Evolutionary conservation across 805 yeast genomes (phyloP), one percentile per base, ranked within the genome.

Genomic region (Schwanniomyces sp.): DNA sequence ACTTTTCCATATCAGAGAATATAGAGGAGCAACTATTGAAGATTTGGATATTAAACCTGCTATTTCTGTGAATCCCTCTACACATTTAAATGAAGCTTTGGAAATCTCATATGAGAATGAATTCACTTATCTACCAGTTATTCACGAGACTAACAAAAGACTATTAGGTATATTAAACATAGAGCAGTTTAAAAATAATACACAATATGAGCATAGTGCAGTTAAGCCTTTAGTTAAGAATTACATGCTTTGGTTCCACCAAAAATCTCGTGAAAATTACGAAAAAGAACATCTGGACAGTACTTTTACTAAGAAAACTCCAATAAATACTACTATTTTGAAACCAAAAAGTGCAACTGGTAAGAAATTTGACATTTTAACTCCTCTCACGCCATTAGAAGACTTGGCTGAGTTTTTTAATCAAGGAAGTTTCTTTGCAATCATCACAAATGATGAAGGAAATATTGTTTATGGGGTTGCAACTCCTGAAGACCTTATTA

Each of bases 41-140:
- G 86, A 81, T 54, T 70, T 81, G 50, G 83, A 81, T 58, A 72
- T 80, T 42, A 75, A 76, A 37, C 86, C 85, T 1, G 85, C 85
- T 18, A 63, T 79, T 28, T 72, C 82, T 9, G 75, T 81, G 27
- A 70, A 71, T 42, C 83, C 84, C 1, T 58, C 69, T 14, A 76
- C 81, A 7, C 67, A 68, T 7, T 60, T 81, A 32, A 63, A 61
- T n/a, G 71, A 70, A 41, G 85, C 85, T 9, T 62, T 79, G 29
- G 84, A 79, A 52, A 64, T 79, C 34, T 72, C 84, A n/a, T 80
- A 69, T 49, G 86, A 81, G 57, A 66, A 78, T 53, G 78, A 76
- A 49, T 81, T 77, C 60, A 74, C 80, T 9, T 75, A 70, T 55
- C 68, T 81, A 43, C 85, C 85, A 2, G 84, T 81, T 5, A 74